Conservation (phyloP, 306 rosid species). For the Sechiopsis laciniata region DNA sequence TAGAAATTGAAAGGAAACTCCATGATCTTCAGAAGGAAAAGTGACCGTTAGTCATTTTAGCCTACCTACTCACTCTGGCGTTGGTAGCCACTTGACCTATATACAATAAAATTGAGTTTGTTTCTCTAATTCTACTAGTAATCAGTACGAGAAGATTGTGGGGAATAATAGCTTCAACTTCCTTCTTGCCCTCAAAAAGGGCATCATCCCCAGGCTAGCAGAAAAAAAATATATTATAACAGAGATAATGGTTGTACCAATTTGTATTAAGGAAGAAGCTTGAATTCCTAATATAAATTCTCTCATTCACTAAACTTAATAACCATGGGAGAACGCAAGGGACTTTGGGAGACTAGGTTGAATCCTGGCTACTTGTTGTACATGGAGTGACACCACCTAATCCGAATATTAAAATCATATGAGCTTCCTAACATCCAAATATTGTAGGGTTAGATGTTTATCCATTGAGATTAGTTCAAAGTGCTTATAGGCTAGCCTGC, state of each 20-base stretch:
- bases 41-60: background rate
- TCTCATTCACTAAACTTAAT: no score
- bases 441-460: background rate
- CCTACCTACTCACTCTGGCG: background rate
- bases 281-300: no score
- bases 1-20: background rate
- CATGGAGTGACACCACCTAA: background rate
- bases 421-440: no score
- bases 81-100: background rate
- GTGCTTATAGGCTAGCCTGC: background rate
- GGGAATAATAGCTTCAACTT: background rate
- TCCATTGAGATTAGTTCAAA: background rate
- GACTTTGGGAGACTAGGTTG: background rate
- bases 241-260: no score
- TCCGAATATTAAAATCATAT: background rate
- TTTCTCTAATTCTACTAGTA: background rate
- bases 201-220: background rate
- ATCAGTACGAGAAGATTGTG: background rate
- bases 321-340: background rate
- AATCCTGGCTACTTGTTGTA: background rate
- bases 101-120: background rate
- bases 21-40: constrained; percentile 7
- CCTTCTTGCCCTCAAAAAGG: background rate
- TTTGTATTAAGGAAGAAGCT: no score
- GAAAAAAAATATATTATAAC: background rate